Conservation (phyloP, 441 rosid genomes). For the Cnidoscolus chayamansa region DNA sequence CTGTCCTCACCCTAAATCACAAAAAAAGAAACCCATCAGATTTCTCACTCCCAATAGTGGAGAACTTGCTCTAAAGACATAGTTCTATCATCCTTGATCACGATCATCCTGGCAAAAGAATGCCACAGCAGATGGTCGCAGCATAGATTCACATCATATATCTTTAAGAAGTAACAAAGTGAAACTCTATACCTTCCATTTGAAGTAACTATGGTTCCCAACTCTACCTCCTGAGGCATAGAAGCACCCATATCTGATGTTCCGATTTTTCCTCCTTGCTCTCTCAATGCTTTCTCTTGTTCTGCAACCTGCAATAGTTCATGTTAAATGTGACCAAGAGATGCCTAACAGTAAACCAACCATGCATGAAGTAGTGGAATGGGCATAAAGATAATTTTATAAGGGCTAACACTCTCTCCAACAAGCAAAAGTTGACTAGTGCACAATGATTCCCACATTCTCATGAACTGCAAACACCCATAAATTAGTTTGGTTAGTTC, state of each 20-base stretch:
- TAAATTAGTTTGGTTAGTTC: conserved; percentile 18
- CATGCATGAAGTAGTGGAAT: too few relatives aligned
- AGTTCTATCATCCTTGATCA: background rate
- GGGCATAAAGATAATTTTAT: too few relatives aligned
- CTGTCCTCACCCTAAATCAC: conserved; percentile 50
- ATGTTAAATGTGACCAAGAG: conserved; percentile 23
- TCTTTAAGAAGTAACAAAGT: background rate
- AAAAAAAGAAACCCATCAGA: conserved; percentile 14
- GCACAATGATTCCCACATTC: background rate
- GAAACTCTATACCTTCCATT: conserved; percentile 58
- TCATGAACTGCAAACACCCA: conserved; percentile 12
- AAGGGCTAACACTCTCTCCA: too few relatives aligned
- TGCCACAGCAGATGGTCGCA: background rate
- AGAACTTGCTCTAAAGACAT: background rate
- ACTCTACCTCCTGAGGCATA: conserved; percentile 41
- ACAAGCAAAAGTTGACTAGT: too few relatives aligned
- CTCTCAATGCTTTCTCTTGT: conserved; percentile 59
- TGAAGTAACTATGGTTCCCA: conserved; percentile 29
- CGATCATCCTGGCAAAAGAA: conserved; percentile 10
- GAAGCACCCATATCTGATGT: conserved; percentile 41
- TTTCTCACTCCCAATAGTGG: conserved; percentile 6
- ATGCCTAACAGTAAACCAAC: too few relatives aligned
- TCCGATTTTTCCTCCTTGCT: conserved; percentile 37
- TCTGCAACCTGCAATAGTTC: conserved; percentile 57
- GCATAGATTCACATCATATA: background rate